These are phyloP conservation scores for Gracilaria vermiculophylla DNA, from an alignment of 23 red algal genomes.

Conservation along the genomic window DNA sequence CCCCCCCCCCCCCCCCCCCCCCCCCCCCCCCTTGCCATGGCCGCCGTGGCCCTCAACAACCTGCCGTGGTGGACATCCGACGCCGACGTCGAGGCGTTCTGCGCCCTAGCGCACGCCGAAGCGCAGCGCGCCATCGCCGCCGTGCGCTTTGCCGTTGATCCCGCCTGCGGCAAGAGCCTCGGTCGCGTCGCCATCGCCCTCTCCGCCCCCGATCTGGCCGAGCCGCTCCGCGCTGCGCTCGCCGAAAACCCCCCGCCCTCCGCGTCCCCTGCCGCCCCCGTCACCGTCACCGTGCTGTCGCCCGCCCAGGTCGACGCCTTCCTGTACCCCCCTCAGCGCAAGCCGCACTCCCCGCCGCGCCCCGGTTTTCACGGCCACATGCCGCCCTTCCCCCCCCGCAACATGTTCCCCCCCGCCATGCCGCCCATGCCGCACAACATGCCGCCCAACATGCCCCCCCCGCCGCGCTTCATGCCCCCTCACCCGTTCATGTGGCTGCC, in stretches of 20 bases:
- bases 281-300: not conserved
- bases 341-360: not conserved
- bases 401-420: constrained; percentile 29
- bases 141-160: constrained; percentile 32
- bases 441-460: constrained; percentile 21
- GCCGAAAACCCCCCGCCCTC: not conserved
- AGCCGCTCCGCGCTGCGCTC: constrained; percentile 16
- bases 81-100: constrained; percentile 20
- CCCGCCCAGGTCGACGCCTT: not conserved
- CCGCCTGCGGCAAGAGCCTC: constrained; percentile 22
- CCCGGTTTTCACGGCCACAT: too few species aligned
- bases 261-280: not conserved
- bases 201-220: not conserved
- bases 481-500: constrained; percentile 34
- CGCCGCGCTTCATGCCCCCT: constrained; percentile 27
- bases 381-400: constrained; percentile 14
- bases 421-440: not conserved
- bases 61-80: constrained; percentile 53
- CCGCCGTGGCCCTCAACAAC: constrained; percentile 27
- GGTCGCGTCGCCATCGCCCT: constrained; percentile 34
- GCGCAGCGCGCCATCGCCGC: not conserved
- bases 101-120: not conserved
- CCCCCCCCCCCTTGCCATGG: not conserved
- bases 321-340: not conserved
- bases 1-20: not conserved